Conservation (phyloP, 495 filamentous ascomycete genomes). For the Podospora conica region DNA sequence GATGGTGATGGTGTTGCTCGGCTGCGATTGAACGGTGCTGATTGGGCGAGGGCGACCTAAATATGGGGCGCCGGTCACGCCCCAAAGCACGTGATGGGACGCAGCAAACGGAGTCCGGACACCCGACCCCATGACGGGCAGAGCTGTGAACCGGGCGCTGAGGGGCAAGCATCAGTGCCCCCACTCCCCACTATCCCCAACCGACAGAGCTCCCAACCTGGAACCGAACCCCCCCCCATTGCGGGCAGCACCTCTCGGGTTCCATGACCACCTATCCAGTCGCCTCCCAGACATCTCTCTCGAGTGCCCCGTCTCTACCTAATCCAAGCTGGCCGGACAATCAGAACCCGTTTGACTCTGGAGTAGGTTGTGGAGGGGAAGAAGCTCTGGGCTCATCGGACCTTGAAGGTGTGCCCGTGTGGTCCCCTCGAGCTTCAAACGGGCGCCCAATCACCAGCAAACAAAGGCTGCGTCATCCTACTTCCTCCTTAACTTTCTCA, state of each 20-base stretch:
- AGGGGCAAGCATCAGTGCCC: no score
- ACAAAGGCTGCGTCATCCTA: slow-evolving; percentile 16
- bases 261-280: background rate
- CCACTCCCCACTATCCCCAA: background rate
- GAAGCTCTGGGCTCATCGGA: no score
- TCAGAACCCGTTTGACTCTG: no score
- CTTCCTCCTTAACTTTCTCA: background rate
- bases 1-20: slow-evolving; percentile 2
- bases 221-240: background rate
- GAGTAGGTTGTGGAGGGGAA: no score
- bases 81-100: background rate
- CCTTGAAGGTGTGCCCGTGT: no score
- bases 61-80: slow-evolving; percentile 1
- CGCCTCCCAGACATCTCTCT: background rate
- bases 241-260: no score
- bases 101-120: no score
- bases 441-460: background rate
- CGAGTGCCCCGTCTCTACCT: no score
- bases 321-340: no score
- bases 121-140: no score
- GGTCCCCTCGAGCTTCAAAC: background rate
- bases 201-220: background rate
- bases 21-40: slow-evolving; percentile 6
- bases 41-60: background rate
- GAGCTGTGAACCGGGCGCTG: no score